phyloP scores from a whole-genome alignment of 768 basidiomycete species.

The Amanita polypyramis region DNA sequence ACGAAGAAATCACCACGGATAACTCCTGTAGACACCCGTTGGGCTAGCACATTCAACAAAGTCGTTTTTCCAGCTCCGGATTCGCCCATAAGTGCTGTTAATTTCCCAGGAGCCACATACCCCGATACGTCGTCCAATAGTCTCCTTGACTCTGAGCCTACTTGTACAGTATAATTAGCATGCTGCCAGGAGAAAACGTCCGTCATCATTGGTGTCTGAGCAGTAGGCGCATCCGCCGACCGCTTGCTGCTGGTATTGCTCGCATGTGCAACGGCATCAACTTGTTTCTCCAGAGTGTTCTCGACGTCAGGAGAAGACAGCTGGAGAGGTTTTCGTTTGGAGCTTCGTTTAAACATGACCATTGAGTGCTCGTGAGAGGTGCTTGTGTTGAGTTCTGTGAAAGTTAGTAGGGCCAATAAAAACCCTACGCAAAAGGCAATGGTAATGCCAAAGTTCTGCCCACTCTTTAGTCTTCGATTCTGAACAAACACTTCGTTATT shows the following conservation, averaged over 20 bases:
- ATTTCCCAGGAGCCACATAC: conserved; percentile 73
- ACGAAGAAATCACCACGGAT: conserved; percentile 43
- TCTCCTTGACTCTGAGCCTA: conserved; percentile 32
- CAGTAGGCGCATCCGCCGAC: conserved; percentile 20
- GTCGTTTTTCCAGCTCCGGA: conserved; percentile 50
- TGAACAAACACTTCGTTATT: background rate
- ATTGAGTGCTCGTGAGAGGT: conserved; percentile 27
- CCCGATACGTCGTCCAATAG: conserved; percentile 70
- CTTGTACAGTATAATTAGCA: conserved; percentile 54
- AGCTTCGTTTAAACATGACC: conserved; percentile 55
- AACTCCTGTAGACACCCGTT: conserved; percentile 36
- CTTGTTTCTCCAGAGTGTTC: conserved; percentile 17
- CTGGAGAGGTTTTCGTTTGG: conserved; percentile 15
- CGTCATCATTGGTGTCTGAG: conserved; percentile 31
- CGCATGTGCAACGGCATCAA: background rate
- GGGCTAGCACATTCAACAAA: conserved; percentile 45
- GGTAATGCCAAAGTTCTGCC: conserved; percentile 60
- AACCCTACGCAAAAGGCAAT: conserved; percentile 57
- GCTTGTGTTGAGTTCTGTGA: conserved; percentile 45
- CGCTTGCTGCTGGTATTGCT: conserved; percentile 11
- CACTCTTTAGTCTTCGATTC: conserved; percentile 12
- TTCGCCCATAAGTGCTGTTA: conserved; percentile 71
- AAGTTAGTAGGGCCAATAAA: conserved; percentile 39
- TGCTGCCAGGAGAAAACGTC: conserved; percentile 78
- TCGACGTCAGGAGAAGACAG: conserved; percentile 10